These are phyloP conservation scores for Phlyctochytrium arcticum DNA, from an alignment of 192 early-diverging fungal species.

Conservation along the genomic window DNA sequence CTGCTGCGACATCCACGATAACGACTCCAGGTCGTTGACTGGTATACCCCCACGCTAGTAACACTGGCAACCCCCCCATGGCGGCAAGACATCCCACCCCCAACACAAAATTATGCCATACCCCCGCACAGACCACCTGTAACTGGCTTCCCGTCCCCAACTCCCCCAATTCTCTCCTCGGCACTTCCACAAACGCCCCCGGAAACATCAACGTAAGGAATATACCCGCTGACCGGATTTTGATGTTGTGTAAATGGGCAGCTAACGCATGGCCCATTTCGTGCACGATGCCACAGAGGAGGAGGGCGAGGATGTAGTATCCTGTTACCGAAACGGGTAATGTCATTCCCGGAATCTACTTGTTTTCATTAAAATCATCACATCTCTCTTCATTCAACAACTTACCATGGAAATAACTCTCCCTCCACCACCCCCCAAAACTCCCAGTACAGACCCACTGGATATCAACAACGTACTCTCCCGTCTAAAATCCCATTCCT, in stretches of 20 bases:
- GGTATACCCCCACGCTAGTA: slow-evolving; percentile 51
- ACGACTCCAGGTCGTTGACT: slow-evolving; percentile 45
- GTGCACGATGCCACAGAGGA: slow-evolving; percentile 63
- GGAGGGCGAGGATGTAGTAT: slow-evolving; percentile 61
- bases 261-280: slow-evolving; percentile 74
- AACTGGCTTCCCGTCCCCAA: slow-evolving; percentile 47
- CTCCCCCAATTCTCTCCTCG: slow-evolving; percentile 34
- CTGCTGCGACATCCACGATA: slow-evolving; percentile 52
- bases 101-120: slow-evolving; percentile 67
- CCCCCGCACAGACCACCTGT: slow-evolving; percentile 67
- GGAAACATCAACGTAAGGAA: slow-evolving; percentile 69
- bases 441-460: too few relatives aligned
- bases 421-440: too few relatives aligned
- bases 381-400: too few relatives aligned
- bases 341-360: slow-evolving; percentile 79
- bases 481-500: too few relatives aligned
- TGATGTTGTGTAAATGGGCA: slow-evolving; percentile 16
- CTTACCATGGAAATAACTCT: too few relatives aligned
- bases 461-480: too few relatives aligned
- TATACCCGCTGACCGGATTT: slow-evolving; percentile 49
- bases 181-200: slow-evolving; percentile 72
- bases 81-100: slow-evolving; percentile 36
- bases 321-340: slow-evolving; percentile 61
- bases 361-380: too few relatives aligned
- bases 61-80: slow-evolving; percentile 42